Base-by-base conservation (phyloP, 225 moss, liverwort and hornwort genomes). In the Straminergon stramineum region DNA sequence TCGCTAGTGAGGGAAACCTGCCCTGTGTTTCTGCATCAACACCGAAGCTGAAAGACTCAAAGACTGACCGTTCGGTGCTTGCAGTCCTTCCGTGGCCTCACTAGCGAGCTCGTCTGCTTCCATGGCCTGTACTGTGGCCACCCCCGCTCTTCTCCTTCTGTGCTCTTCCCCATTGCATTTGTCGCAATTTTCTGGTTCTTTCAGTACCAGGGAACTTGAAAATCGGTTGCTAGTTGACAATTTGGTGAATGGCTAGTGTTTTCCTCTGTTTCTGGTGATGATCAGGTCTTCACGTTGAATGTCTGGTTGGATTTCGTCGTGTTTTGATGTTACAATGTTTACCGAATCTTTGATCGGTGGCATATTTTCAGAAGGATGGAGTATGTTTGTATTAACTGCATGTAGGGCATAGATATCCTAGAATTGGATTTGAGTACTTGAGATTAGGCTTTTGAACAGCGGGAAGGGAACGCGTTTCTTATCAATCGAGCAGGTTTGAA, bases 111-210 rank as follows among this genome's bases (percentile, higher is more conserved):
- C 86, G 41, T 32, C 88, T 71, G 65, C 86, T 67, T 87, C 91
- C 87, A 91, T 93, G 92, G 92, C 92, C 87, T 93, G 92, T 93
- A 93, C n/a, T 45, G 37, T 76, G 39, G 13, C 76, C 48, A 51
- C 48, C 51, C 57, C n/a, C 34, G 20, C 60, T 28, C 63, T 10
- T 64, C 48, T 41, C 56, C 76, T 35, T 31, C 60, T 57, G 7
- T 41, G 52, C 39, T 35, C 17, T n/a, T 27, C 27, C 39, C 39
- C 11, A 58, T 39, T 58, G 58, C 17, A 39, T 17, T 79, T 79
- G 28, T 63, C 76, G 21, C 31, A 35, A 22, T 68, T 71, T 66
- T 68, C 7, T 48, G 60, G 13, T 85, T 81, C 55, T 32, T 81
- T 81, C 71, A 43, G 10, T 75, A 76, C 64, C 32, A 68, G 15